Evolutionary conservation across 2,329 filamentous ascomycete genomes (phyloP), one percentile per base, ranked within the genome.

Genomic region (Aspergillus glaucus): DNA sequence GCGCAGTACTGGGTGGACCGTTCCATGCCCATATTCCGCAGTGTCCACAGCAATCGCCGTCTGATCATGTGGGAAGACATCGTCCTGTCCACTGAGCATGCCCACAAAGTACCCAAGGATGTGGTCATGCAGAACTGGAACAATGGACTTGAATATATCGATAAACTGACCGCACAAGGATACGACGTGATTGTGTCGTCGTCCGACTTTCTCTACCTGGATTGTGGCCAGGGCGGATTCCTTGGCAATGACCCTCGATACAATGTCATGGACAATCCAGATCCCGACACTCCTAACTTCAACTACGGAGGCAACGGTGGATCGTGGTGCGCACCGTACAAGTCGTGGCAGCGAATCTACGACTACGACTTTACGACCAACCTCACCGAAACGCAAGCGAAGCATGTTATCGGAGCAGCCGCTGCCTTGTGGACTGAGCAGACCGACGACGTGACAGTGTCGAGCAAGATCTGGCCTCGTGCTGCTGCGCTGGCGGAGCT

Each of bases 321-420:
- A 15, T 78, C 74, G n/a, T 81, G 78, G 78, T 81, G 78, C 57
- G 74, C 72, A 0, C 78, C 78, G 0, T 81, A 80, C 70, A 81
- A 81, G 62, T 79, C 76, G 17, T 81, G 77, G 77, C 78, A 80
- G 61, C 77, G 78, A 44, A 79, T 81, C 63, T 81, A 81, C 64
- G 70, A 79, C 68, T 80, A 75, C 60, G 78, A 81, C 64, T 80
- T 80, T 59, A 76, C 76, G 0, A 52, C 62, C 42, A 74, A 74
- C 54, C 70, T 80, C 6, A 76, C 75, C 1, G 64, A 64, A 0
- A 54, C 61, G 0, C 70, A 81, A 54, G 71, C 72, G 34, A 64
- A 68, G 43, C 78, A 77, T 47, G 59, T 81, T 17, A 67, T 79
- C 17, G 78, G 78, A n/a, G 75, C 72, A 24, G 70, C 75, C 34